Percentiles rank a stretch among this genome's conserved stretches.
Conservation (phyloP, 1,284 basidiomycete species). For the Sporisorium sorghi region DNA sequence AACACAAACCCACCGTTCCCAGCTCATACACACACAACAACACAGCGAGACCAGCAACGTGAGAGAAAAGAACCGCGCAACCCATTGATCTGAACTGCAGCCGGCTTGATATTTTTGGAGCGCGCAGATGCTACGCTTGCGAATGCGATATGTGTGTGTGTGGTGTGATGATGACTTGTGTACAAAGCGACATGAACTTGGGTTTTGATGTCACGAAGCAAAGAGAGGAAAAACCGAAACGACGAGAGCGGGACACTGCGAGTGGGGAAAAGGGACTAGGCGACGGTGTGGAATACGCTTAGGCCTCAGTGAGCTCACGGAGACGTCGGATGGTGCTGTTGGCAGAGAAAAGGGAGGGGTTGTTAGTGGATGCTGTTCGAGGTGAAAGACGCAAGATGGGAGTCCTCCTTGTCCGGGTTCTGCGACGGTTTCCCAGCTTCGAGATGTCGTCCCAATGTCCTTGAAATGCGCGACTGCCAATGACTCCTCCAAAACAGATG, state of each 20-base stretch:
- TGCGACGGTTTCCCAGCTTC: too few species aligned
- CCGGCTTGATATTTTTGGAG: slow-evolving; percentile 19
- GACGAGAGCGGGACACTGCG: slow-evolving; percentile 12
- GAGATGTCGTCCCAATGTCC: too few species aligned
- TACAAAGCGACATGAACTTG: slow-evolving; percentile 38
- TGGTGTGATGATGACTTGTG: slow-evolving; percentile 32
- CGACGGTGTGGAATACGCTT: slow-evolving; percentile 26
- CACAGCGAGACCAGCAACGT: neutral
- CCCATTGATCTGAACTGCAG: slow-evolving; percentile 5
- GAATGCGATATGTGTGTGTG: slow-evolving; percentile 27
- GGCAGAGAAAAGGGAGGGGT: neutral
- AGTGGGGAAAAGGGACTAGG: slow-evolving; percentile 4
- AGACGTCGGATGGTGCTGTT: slow-evolving; percentile 70
- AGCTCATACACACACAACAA: too few species aligned
- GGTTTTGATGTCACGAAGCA: slow-evolving; percentile 22
- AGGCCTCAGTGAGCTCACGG: slow-evolving; percentile 69
- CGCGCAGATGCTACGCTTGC: slow-evolving; percentile 16
- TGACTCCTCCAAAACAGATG: too few species aligned
- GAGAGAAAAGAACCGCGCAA: slow-evolving; percentile 16
- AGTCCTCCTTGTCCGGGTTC: too few species aligned
- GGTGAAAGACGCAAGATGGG: too few species aligned
- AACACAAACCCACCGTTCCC: too few species aligned
- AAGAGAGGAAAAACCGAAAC: slow-evolving; percentile 13
- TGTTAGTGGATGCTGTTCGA: slow-evolving; percentile 19
- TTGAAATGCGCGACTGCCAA: too few species aligned